Evolutionary conservation across 495 filamentous ascomycete genomes (phyloP).

Genomic region (Penicillium mononematosum): DNA sequence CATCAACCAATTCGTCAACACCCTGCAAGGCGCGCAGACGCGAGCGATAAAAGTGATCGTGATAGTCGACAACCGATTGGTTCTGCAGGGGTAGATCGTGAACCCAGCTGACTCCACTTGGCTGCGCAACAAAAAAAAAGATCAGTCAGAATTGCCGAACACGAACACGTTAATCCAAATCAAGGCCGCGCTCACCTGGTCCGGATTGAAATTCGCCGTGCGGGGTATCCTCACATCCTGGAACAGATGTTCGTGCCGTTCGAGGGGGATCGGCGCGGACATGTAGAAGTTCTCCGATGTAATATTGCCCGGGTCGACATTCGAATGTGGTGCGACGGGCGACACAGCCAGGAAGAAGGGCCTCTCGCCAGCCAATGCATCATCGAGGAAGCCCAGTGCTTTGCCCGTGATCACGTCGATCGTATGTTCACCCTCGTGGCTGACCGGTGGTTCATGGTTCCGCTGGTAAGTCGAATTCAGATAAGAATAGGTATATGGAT

Average conservation of each 20-base stretch:
- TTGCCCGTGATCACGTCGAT: slow-evolving; percentile 64
- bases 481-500: slow-evolving; percentile 71
- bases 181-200: slow-evolving; percentile 36
- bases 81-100: slow-evolving; percentile 50
- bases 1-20: slow-evolving; percentile 69
- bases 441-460: slow-evolving; percentile 57
- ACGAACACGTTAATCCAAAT: slow-evolving; percentile 48
- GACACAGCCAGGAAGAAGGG: slow-evolving; percentile 71
- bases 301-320: slow-evolving; percentile 41
- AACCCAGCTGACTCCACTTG: slow-evolving; percentile 66
- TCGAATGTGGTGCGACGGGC: slow-evolving; percentile 65
- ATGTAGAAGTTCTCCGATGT: slow-evolving; percentile 31
- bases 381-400: slow-evolving; percentile 62
- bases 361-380: slow-evolving; percentile 48
- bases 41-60: slow-evolving; percentile 66
- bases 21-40: slow-evolving; percentile 63
- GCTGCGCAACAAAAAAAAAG: slow-evolving; percentile 42
- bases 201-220: slow-evolving; percentile 44
- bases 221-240: slow-evolving; percentile 39
- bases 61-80: slow-evolving; percentile 56
- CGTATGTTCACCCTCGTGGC: slow-evolving; percentile 56
- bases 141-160: slow-evolving; percentile 30
- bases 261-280: slow-evolving; percentile 50
- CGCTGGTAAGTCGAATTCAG: slow-evolving; percentile 65
- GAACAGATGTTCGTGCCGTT: slow-evolving; percentile 42